Conservation (phyloP, 2,329 filamentous ascomycete species). For the Phoma sp. region DNA sequence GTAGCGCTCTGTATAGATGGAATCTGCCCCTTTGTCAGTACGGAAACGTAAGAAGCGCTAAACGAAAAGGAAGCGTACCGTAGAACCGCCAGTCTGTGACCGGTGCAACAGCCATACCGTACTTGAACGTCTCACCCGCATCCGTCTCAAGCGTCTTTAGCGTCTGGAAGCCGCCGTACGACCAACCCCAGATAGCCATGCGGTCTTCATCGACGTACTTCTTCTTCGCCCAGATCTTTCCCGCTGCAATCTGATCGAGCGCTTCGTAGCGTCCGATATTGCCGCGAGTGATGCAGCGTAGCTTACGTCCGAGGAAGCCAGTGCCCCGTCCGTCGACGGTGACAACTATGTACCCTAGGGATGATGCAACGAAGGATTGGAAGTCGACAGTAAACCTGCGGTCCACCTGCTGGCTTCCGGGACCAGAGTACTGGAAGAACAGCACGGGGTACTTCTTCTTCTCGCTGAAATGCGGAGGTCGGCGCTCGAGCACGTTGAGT, state of each 20-base stretch:
- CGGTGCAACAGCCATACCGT: conserved; percentile 97
- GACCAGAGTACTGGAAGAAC: conserved; percentile 94
- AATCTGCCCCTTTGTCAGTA: conserved; percentile 60
- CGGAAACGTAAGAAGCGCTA: neutral
- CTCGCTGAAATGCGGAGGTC: conserved; percentile 85
- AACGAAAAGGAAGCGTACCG: conserved; percentile 50
- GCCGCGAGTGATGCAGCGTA: conserved; percentile 81
- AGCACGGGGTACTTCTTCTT: conserved; percentile 90
- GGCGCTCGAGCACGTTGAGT: conserved; percentile 79
- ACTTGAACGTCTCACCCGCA: conserved; percentile 87
- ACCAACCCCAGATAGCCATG: conserved; percentile 98
- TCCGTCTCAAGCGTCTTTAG: conserved; percentile 94
- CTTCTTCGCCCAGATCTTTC: conserved; percentile 81
- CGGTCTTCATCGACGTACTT: conserved; percentile 81
- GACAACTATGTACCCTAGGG: conserved; percentile 89
- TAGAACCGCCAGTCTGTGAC: conserved; percentile 99
- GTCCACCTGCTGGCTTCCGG: conserved; percentile 86
- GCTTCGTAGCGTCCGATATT: conserved; percentile 87
- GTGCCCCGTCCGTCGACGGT: conserved; percentile 95
- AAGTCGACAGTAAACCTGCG: conserved; percentile 87
- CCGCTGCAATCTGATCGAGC: conserved; percentile 88
- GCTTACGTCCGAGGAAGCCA: conserved; percentile 84
- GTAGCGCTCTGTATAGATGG: conserved; percentile 93
- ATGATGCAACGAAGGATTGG: conserved; percentile 85
- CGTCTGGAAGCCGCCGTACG: conserved; percentile 93